Base-by-base conservation (phyloP, 345 rosid species). In the Ricinus communis region DNA sequence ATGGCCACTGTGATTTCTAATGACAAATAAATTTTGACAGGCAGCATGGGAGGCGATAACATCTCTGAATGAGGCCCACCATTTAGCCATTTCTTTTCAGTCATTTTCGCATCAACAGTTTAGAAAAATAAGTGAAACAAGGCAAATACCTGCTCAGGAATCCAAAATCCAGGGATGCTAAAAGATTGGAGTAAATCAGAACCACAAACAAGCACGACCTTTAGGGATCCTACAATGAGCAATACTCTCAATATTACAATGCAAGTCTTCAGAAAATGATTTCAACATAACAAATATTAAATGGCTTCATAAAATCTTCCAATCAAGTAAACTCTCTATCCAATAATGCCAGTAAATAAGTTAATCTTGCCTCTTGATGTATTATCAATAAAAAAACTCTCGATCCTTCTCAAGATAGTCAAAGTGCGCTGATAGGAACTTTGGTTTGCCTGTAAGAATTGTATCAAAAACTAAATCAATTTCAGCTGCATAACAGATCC, bases 151-250 rank as follows among this genome's bases (percentile, higher is more conserved):
- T 95, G 99, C 62, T 88, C 94, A 46, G 71, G 94, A 57, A 90
- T 88, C 99, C 99, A 95, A 76, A 76, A 76, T 71, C 91, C 91
- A 3, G 96, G 99, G 65, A 71, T 77, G 81, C 82, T 65, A 71
- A 93, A 93, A 40, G 97, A 92, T 68, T 89, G 82, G 27, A 92
- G 84, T 65, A 95, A 82, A 83, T 92, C 99, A 78, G 98, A 90
- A 82, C 96, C 98, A 72, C 99, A 95, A 41, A 95, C 75, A 65
- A 95, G 88, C 97, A 92, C 87, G 79, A 90, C 85, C 77, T 76
- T 86, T 30, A 87, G 87, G 81, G 88, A 82, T 66, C 69, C 98
- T 93, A 76, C 70, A 69, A 77, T 51, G 18, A 66, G 13, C 46
- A 74, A 70, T 51, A 43, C 19, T 3, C 10, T 62, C 16, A 68